Evolutionary conservation across 2,329 filamentous ascomycete species (phyloP).

Genomic region (Microcyclospora pomicola): DNA sequence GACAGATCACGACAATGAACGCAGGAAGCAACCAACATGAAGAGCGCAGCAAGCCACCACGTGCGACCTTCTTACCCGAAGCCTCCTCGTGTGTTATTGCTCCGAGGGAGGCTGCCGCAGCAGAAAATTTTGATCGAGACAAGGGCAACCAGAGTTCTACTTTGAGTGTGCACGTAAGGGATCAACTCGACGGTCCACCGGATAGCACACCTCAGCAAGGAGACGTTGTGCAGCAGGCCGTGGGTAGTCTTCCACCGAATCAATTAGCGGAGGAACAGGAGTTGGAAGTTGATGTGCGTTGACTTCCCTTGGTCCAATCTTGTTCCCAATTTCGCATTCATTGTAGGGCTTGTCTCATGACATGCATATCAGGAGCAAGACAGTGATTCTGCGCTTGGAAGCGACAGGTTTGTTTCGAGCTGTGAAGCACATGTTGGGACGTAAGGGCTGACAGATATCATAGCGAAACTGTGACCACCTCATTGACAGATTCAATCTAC

Average conservation of each 20-base stretch:
- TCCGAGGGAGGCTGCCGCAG: no score
- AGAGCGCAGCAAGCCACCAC: no score
- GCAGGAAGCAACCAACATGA: no score
- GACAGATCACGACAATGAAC: no score
- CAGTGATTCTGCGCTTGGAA: slow-evolving; percentile 23
- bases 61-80: no score
- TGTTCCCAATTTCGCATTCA: not conserved
- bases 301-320: slow-evolving; percentile 1
- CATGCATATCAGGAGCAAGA: slow-evolving; percentile 14
- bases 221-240: no score
- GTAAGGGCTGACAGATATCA: slow-evolving; percentile 3
- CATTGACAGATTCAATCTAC: slow-evolving; percentile 23
- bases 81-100: no score
- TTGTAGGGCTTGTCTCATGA: slow-evolving; percentile 3
- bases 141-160: no score
- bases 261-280: slow-evolving; percentile 23
- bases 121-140: no score
- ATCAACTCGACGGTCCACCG: no score
- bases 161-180: no score
- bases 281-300: slow-evolving; percentile 23
- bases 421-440: not conserved
- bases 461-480: slow-evolving; percentile 23
- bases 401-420: slow-evolving; percentile 18
- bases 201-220: no score
- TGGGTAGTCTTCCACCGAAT: not conserved